phyloP scores from a whole-genome alignment of 2,329 filamentous ascomycete genomes.

The Pleomassaria siparia region DNA sequence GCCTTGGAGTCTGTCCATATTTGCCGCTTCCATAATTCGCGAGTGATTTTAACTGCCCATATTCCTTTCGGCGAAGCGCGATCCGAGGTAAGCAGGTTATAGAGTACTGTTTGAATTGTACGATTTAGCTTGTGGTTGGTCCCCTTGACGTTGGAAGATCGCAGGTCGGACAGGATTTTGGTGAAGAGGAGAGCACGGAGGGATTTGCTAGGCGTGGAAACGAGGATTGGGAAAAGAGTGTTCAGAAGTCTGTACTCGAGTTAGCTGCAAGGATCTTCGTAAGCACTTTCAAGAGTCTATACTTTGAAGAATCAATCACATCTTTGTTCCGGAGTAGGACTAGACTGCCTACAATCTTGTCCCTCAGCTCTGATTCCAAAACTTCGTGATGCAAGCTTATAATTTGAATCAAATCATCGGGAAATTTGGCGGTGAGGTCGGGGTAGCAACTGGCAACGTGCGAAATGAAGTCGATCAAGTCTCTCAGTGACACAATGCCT shows the following conservation, averaged over 20 bases:
- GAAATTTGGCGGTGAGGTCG: constrained; percentile 73
- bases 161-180: constrained; percentile 89
- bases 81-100: constrained; percentile 87
- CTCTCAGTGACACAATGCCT: constrained; percentile 80
- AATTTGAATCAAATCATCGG: constrained; percentile 78
- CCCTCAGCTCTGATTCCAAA: constrained; percentile 80
- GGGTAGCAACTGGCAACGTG: constrained; percentile 95
- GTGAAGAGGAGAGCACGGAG: constrained; percentile 80
- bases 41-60: constrained; percentile 94
- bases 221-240: constrained; percentile 90
- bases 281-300: constrained; percentile 18
- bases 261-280: neutral
- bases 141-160: constrained; percentile 81
- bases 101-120: constrained; percentile 89
- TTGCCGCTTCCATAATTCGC: constrained; percentile 94
- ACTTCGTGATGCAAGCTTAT: constrained; percentile 79
- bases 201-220: constrained; percentile 88
- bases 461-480: constrained; percentile 89
- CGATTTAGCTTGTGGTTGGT: constrained; percentile 93
- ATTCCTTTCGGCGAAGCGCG: constrained; percentile 81
- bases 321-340: constrained; percentile 89
- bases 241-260: constrained; percentile 63
- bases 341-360: constrained; percentile 91
- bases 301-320: constrained; percentile 77
- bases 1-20: constrained; percentile 94